Base-by-base conservation (phyloP, 1,139 yeast genomes). In the Candida sojae region DNA sequence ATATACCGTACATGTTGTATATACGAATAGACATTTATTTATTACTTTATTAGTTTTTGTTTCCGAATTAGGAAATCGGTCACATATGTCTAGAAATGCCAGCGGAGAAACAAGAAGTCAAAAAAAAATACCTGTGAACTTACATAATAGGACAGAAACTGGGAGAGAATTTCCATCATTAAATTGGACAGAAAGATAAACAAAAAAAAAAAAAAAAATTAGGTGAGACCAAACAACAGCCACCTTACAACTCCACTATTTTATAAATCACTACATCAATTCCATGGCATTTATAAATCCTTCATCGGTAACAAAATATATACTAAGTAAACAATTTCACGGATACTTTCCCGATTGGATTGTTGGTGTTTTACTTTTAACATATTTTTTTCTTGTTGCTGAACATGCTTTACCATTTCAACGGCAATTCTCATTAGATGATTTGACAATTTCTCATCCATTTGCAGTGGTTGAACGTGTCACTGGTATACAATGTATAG, bases 381-480 rank as follows among this genome's bases (percentile, higher is more conserved):
- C 56, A 2, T 64, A 63, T 51, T 70, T 70, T 48, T 68, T 67
- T 49, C 46, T 58, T n/a, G 57, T 71, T 25, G 73, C 71, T 10
- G 76, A 72, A 49, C 59, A 59, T 28, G 70, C 75, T 6, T 51
- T 52, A 41, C 76, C 79, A 2, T 73, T 71, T 45, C 55, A 62
- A 37, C 54, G 77, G 39, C 67, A 67, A 46, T 73, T 73, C 51
- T 56, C 63, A 12, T 39, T 67, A 5, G 47, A 54, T 7, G 72
- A 73, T 53, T 54, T 62, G 7, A 57, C 64, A 5, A 72, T 79
- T 25, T 68, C 72, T 23, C 78, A 76, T 54, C 82, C 82, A 23
- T 77, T 70, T 52, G 66, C 74, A 2, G 59, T 58, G 39, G 43
- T 52, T 5, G 79, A 79, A 57, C 69, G 76, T 37, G 75, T 77